phyloP scores from a whole-genome alignment of 2,329 filamentous ascomycete genomes.

The Botrytis elliptica region DNA sequence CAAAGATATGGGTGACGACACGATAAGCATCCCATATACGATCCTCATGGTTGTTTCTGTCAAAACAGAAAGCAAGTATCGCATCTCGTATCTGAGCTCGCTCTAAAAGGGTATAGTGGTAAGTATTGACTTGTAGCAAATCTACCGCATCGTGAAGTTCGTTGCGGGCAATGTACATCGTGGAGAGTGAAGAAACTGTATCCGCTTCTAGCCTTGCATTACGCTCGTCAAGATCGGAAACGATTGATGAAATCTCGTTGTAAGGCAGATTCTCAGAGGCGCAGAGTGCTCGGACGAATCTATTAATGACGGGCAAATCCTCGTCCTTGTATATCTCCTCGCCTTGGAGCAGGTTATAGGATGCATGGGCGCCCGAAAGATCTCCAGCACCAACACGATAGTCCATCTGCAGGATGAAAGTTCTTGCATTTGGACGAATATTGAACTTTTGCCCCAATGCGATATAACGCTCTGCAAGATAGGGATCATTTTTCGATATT shows the following conservation, averaged over 20 bases:
- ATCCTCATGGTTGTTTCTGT: conserved; percentile 60
- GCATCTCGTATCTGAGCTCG: conserved; percentile 63
- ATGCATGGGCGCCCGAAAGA: conserved; percentile 64
- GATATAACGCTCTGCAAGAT: conserved; percentile 72
- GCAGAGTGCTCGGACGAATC: conserved; percentile 69
- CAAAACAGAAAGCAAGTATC: conserved; percentile 67
- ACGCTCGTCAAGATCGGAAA: conserved; percentile 70
- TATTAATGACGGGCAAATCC: conserved; percentile 65
- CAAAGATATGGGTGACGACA: conserved; percentile 63
- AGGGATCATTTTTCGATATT: conserved; percentile 65
- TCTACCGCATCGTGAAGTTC: conserved; percentile 79
- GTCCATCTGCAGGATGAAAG: conserved; percentile 71
- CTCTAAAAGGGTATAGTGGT: conserved; percentile 68
- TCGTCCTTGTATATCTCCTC: conserved; percentile 55
- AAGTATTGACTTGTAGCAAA: conserved; percentile 72
- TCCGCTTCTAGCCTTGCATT: conserved; percentile 68
- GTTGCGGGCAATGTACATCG: conserved; percentile 71
- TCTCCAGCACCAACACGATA: conserved; percentile 74
- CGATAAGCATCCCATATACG: conserved; percentile 65
- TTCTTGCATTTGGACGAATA: conserved; percentile 66
- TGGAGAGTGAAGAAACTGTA: conserved; percentile 71
- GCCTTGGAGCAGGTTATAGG: conserved; percentile 61
- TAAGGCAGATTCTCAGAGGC: conserved; percentile 60
- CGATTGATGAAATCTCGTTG: conserved; percentile 68
- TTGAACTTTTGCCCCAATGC: conserved; percentile 63